A percentile compares a stretch with the other conserved stretches of the same genome.
Evolutionary conservation across 2,329 filamentous ascomycete species (phyloP).

Genomic region (Xylariaceae sp.): DNA sequence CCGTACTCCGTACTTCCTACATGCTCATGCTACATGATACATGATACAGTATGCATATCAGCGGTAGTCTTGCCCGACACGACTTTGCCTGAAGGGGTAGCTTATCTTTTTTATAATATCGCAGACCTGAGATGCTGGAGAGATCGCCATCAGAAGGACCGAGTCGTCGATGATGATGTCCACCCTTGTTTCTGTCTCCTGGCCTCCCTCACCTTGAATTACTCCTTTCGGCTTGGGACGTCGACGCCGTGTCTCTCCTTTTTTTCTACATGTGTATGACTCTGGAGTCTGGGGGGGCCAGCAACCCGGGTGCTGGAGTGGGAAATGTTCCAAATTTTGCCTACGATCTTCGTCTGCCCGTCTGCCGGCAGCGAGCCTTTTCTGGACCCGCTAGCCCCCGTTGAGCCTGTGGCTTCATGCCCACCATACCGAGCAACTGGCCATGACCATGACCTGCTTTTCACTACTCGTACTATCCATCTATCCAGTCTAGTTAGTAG

Average conservation of each 20-base stretch:
- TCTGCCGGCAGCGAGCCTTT: constrained; percentile 16
- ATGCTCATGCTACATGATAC: not conserved
- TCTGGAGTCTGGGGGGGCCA: constrained; percentile 6
- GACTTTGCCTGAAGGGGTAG: constrained; percentile 15
- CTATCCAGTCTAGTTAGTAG: not conserved
- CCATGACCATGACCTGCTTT: constrained; percentile 15
- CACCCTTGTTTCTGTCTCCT: constrained; percentile 27
- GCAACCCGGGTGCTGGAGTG: constrained; percentile 9
- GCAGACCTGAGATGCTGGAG: constrained; percentile 4
- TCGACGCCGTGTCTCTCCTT: constrained; percentile 19
- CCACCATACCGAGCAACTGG: constrained; percentile 13
- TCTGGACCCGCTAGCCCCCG: constrained; percentile 20
- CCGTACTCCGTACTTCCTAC: not conserved
- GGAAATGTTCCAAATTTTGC: constrained; percentile 6
- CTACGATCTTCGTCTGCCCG: not conserved
- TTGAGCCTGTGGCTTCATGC: constrained; percentile 24
- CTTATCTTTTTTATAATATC: not conserved
- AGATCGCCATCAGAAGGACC: constrained; percentile 10
- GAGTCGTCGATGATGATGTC: constrained; percentile 18
- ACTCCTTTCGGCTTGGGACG: constrained; percentile 25
- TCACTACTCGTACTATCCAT: not conserved
- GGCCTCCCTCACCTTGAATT: constrained; percentile 25
- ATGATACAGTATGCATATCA: constrained; percentile 15
- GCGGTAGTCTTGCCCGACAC: constrained; percentile 9
- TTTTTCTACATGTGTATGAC: constrained; percentile 16